Conservation (phyloP, 768 basidiomycete genomes). For the Suillus fuscotomentosus region DNA sequence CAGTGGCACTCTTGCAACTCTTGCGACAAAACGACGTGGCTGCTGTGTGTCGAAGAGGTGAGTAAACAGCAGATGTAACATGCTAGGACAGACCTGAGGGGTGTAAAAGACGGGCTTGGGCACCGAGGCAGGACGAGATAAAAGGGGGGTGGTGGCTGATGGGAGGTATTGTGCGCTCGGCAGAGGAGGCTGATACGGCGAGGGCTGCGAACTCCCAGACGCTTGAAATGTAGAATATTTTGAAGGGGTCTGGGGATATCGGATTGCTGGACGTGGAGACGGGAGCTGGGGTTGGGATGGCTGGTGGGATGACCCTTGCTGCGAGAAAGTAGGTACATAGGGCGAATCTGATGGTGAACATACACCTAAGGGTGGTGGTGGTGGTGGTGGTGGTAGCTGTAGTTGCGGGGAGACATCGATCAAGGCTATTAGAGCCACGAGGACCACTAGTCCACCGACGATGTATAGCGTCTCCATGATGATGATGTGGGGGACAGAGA, state of each 20-base stretch:
- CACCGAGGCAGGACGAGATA: not conserved
- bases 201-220: not conserved
- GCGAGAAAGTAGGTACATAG: not conserved
- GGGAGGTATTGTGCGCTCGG: not conserved
- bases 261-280: not conserved
- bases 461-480: not conserved
- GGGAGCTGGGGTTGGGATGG: not conserved
- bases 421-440: not conserved
- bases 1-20: not conserved
- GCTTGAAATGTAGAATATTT: not conserved
- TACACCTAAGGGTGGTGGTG: not conserved
- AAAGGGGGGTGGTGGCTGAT: not conserved
- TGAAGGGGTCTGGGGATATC: not conserved
- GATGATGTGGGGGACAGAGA: not conserved
- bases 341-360: not conserved
- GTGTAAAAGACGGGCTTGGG: not conserved
- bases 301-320: not conserved
- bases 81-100: not conserved
- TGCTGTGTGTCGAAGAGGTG: not conserved
- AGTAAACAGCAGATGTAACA: not conserved
- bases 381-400: not conserved
- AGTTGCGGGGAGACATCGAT: not conserved
- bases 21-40: not conserved
- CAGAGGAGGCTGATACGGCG: not conserved
- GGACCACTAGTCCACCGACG: not conserved